phyloP scores from a whole-genome alignment of 2,329 filamentous ascomycete genomes.

The Neopestalotiopsis sp. region DNA sequence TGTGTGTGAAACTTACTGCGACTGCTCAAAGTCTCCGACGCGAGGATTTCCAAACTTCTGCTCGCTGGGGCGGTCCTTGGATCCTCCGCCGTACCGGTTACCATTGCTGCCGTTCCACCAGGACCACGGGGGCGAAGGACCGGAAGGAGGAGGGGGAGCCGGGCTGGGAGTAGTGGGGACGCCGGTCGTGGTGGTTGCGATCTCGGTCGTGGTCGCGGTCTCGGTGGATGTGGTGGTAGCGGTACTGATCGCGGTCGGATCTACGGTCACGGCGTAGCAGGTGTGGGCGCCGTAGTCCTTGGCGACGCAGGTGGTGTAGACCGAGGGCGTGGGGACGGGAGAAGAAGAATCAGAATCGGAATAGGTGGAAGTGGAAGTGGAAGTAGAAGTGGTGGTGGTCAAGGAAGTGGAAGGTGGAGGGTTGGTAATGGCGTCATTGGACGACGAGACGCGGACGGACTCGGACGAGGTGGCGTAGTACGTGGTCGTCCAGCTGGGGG shows the following conservation, averaged over 20 bases:
- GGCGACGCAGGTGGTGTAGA: conserved; percentile 9
- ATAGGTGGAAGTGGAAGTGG: background rate
- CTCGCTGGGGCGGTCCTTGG: too few relatives aligned
- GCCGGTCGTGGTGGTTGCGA: background rate
- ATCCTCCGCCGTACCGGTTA: background rate
- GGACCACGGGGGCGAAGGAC: background rate
- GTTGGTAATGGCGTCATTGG: conserved; percentile 5
- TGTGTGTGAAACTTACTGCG: too few relatives aligned
- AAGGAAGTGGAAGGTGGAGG: background rate
- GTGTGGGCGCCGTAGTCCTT: conserved; percentile 15
- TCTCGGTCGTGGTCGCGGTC: background rate
- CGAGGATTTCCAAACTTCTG: too few relatives aligned
- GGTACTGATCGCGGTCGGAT: background rate
- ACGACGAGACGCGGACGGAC: background rate
- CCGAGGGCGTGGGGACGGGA: background rate
- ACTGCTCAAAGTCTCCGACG: too few relatives aligned
- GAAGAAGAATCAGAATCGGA: background rate
- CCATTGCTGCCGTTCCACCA: background rate
- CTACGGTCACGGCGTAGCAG: conserved; percentile 9
- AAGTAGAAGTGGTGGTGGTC: background rate
- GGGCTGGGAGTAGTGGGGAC: background rate
- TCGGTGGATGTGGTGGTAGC: background rate
- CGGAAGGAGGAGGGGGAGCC: too few relatives aligned
- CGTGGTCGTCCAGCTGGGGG: background rate
- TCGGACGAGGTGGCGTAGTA: background rate